Percentiles rank a stretch among this genome's conserved stretches.
These are phyloP conservation scores for Lonicera japonica DNA, from an alignment of 129 eudicot genomes.

Conservation along the genomic window DNA sequence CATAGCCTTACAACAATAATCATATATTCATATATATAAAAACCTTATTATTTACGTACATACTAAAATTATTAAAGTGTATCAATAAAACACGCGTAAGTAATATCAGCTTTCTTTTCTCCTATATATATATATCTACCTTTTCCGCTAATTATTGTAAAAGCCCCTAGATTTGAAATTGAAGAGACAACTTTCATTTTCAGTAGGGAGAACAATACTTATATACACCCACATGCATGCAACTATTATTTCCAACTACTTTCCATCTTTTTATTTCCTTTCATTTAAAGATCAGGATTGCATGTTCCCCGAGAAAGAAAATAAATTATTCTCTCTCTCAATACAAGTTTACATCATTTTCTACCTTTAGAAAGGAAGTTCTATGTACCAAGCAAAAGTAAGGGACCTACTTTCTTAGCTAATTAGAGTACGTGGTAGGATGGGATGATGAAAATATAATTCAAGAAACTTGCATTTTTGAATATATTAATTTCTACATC, in stretches of 20 bases:
- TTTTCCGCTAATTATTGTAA: not conserved
- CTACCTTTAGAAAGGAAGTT: no score
- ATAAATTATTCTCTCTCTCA: not conserved
- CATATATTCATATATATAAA: no score
- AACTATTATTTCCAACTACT: constrained; percentile 11
- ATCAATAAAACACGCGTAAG: no score
- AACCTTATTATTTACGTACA: no score
- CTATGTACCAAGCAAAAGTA: not conserved
- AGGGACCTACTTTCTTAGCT: not conserved
- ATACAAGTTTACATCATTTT: not conserved
- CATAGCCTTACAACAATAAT: no score
- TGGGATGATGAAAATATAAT: no score
- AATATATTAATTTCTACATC: no score
- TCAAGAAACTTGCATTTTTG: no score
- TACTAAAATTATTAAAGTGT: no score
- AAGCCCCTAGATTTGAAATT: not conserved
- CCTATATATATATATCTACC: not conserved
- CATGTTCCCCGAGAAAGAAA: not conserved
- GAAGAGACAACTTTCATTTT: not conserved
- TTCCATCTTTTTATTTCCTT: not conserved
- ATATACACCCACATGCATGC: constrained; percentile 1
- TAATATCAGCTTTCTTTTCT: no score
- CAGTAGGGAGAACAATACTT: not conserved
- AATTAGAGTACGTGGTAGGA: no score
- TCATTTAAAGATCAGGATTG: constrained; percentile 6